Percentiles rank a stretch among this genome's conserved stretches.
phyloP scores from a whole-genome alignment of 768 basidiomycete genomes.

The Collybia mongolica region DNA sequence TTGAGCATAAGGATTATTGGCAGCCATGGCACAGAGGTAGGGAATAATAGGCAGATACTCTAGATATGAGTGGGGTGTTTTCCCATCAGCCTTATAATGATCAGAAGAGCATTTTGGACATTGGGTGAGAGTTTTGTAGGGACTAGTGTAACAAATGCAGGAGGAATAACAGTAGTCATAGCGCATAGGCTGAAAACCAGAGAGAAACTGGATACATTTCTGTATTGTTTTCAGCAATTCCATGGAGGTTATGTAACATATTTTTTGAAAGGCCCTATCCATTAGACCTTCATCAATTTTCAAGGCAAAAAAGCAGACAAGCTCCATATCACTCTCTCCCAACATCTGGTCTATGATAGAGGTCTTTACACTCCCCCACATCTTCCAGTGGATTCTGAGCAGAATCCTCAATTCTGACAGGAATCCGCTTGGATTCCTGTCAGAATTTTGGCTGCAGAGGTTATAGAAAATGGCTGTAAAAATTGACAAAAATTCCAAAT shows the following conservation, averaged over 20 bases:
- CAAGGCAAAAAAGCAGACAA: slow-evolving; percentile 25
- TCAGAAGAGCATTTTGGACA: slow-evolving; percentile 37
- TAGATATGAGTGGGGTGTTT: slow-evolving; percentile 24
- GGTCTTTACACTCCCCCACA: too few relatives aligned
- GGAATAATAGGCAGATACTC: slow-evolving; percentile 39
- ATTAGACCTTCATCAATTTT: slow-evolving; percentile 25
- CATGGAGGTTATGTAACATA: too few relatives aligned
- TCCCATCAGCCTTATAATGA: slow-evolving; percentile 14
- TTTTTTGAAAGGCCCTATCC: slow-evolving; percentile 23
- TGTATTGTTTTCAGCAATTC: slow-evolving; percentile 16
- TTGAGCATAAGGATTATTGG: slow-evolving; percentile 16
- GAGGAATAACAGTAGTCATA: slow-evolving; percentile 43
- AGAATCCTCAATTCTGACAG: too few relatives aligned
- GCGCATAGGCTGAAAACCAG: slow-evolving; percentile 26
- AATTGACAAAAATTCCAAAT: too few relatives aligned
- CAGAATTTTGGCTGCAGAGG: too few relatives aligned
- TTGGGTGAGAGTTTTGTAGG: too few relatives aligned
- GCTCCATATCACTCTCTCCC: slow-evolving; percentile 16
- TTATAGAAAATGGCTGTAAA: too few relatives aligned
- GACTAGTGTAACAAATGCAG: too few relatives aligned
- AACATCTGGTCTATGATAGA: too few relatives aligned
- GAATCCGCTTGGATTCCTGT: too few relatives aligned
- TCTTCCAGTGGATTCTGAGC: too few relatives aligned
- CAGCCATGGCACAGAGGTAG: slow-evolving; percentile 19
- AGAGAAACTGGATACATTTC: slow-evolving; percentile 23